Evolutionary conservation across 1,284 basidiomycete genomes (phyloP), one percentile per base, ranked within the genome.

Genomic region (Athelia psychrophila): DNA sequence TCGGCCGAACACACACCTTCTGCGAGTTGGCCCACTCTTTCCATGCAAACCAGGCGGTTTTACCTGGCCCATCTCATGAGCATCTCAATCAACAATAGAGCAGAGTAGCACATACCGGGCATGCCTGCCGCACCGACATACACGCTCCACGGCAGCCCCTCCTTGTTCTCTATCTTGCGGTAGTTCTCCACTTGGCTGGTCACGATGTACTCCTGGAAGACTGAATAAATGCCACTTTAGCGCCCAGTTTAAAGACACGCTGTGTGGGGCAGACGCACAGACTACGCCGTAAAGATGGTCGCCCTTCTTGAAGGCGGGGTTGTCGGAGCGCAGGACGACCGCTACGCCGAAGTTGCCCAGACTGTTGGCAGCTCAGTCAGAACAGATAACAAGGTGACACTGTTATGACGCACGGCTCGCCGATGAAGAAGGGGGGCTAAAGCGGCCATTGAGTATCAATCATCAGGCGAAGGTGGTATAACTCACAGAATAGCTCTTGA

Each of bases 111-210:
- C 42, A 20, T n/a, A 57, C 71, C 72, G 18, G 74, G 65, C 71
- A 75, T 70, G 8, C 82, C 81, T 1, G 73, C 61, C 0, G 70
- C 73, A 4, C 79, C 79, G n/a, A 79, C 51, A 59, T 76, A 83
- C 3, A 68, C 66, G 0, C 73, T 70, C 71, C 68, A 77, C 0
- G 78, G 73, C 13, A 83, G 57, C 0, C 69, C 66, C 19, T 62
- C 58, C 33, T 71, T 51, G 49, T 74, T 70, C 47, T 76, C 65
- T 8, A 68, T 42, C 3, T 65, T 54, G 23, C 19, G 48, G n/a
- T 59, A 50, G 13, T 48, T 33, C 10, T 56, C 24, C 15, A 53
- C 27, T 20, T 60, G 56, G 16, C 52, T 47, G 10, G 52, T 48
- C n/a, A 71, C 52, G 18, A 50, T 61, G 48, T 68, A 68, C 30